Percentiles rank a stretch among this genome's conserved stretches.
Evolutionary conservation across 345 rosid genomes (phyloP).

Genomic region (Raphanus sativus): DNA sequence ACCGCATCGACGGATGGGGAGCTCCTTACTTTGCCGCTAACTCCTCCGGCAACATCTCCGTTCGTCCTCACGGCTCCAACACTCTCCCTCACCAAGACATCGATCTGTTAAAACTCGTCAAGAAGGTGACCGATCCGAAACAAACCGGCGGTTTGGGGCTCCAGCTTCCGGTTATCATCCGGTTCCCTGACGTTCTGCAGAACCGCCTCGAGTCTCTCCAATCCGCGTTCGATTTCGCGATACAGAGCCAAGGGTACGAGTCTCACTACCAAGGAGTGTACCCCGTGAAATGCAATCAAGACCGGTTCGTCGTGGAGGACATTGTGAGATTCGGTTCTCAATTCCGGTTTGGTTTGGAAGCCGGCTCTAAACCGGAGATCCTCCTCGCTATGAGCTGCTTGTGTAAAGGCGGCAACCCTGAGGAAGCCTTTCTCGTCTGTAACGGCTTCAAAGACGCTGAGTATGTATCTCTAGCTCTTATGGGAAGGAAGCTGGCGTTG

Average conservation of each 20-base stretch:
- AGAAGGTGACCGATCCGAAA: constrained; percentile 79
- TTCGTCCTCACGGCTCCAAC: constrained; percentile 62
- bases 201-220: constrained; percentile 81
- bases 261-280: constrained; percentile 87
- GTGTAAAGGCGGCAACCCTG: constrained; percentile 69
- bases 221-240: constrained; percentile 69
- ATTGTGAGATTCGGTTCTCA: constrained; percentile 69
- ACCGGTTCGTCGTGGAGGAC: constrained; percentile 83
- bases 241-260: constrained; percentile 55
- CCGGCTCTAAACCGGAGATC: constrained; percentile 97
- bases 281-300: constrained; percentile 96
- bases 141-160: constrained; percentile 74
- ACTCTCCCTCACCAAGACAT: constrained; percentile 82
- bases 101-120: constrained; percentile 72
- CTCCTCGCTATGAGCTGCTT: constrained; percentile 87
- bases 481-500: constrained; percentile 67
- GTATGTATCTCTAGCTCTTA: constrained; percentile 70
- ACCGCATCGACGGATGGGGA: constrained; percentile 79
- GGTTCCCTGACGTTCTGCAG: constrained; percentile 84
- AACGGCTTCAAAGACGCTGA: constrained; percentile 90
- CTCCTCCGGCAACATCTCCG: constrained; percentile 65
- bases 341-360: constrained; percentile 85
- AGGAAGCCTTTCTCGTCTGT: constrained; percentile 67
- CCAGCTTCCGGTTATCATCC: constrained; percentile 72
- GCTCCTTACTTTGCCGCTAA: constrained; percentile 83